Evolutionary conservation across 2,329 filamentous ascomycete genomes (phyloP), one percentile per base, ranked within the genome.

Genomic region (Aspergillus japonicus): DNA sequence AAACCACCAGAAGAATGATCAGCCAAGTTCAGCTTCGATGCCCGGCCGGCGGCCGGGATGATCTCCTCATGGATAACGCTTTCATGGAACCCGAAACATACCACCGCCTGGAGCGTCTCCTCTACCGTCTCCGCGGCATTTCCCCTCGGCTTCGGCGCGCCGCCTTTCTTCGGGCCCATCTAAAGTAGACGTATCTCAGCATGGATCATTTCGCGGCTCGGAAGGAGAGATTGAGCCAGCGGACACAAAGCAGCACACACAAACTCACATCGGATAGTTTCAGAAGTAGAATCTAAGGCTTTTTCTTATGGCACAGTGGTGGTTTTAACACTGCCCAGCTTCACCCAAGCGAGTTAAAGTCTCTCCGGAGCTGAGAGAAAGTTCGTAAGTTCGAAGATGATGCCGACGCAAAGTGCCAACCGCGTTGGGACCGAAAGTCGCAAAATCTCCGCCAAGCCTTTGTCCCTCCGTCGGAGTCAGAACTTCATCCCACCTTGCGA

Each of bases 31-130:
- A 39, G 8, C 35, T 42, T 19, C 47, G 55, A 26, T 23, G 19
- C 24, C 8, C 26, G 26, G 26, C 26, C 26, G 7, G 26, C 26
- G n/a, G 19, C 54, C 47, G 50, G 35, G 31, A 29, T 29, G 31
- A 29, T 29, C 26, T 29, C 26, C 26, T 29, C 26, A 29, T 29
- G 7, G 7, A 29, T 10, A 29, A 29, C 26, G 26, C 8, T 29
- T n/a, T 12, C 21, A 26, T 35, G 35, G 21, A 33, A 59, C 57
- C 50, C 26, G 23, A 29, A 42, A 78, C 82, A 63, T 76, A 85
- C 82, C 60, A 88, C 85, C 50, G 86, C 86, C 77, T 87, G 85
- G 33, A 89, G 78, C 16, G 84, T 82, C 64, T 88, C 84, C 65
- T 87, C 85, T 60, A 83, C 81, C 71, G 85, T 82, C 62, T 87